Base-by-base conservation (phyloP, 208 protist species). In the Vickermania ingenoplastis region DNA sequence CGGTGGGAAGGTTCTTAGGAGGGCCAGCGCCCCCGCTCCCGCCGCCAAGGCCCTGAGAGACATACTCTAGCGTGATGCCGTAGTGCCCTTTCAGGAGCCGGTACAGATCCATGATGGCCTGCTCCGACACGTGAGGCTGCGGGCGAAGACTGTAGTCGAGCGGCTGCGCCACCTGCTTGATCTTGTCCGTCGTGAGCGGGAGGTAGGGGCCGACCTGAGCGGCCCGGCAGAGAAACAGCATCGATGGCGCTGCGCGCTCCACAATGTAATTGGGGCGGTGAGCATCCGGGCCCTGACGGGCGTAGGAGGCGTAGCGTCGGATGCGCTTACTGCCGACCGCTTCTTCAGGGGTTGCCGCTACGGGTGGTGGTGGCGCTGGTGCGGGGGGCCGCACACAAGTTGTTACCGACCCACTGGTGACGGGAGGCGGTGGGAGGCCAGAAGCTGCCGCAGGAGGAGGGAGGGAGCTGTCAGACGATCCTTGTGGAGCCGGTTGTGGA, bases 21-120 rank as follows among this genome's bases (percentile, higher is more conserved):
- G n/a, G n/a, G n/a, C n/a, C n/a, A 7, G 22, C 55, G 26, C 22
- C 55, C 11, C 25, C 25, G 25, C 22, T 5, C 25, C 13, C 26
- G 14, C 29, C 55, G 11, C 29, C n/a, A 5, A 41, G 23, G 52
- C 36, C 31, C 24, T n/a, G 11, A 4, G 36, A 3, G 36, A 22
- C 3, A 21, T 70, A 65, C 28, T 79, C 54, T 2, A 58, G 69
- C 36, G 68, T 28, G 28, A 91, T 67, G n/a, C 73, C 76, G 57
- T 82, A 85, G 61, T 83, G 79, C 28, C 81, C 79, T n/a, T n/a
- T 71, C 13, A 81, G 70, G 4, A 69, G 68, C 11, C 73, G 71
- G 62, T 92, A 92, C 50, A 92, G 84, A 49, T 92, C 79, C 57
- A 89, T 77, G 22, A 89, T 24, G n/a, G 77, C 75, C 59, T 89